These are phyloP conservation scores for Aureobasidium sp. DNA, from an alignment of 2,329 filamentous ascomycete genomes.

Conservation along the genomic window DNA sequence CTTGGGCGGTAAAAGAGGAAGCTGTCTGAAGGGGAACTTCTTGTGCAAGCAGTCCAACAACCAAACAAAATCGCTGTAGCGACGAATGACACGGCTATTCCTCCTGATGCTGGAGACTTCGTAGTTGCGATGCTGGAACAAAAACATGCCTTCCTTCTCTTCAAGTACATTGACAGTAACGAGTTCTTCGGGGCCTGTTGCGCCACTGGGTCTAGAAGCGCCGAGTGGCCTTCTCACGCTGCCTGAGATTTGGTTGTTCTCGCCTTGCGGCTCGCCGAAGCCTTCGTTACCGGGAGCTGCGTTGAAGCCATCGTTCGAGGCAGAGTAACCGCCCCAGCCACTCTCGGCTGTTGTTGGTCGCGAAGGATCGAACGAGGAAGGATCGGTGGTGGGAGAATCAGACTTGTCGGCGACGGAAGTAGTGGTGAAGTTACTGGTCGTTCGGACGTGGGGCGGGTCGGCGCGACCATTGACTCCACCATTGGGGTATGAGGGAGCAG, in stretches of 20 bases:
- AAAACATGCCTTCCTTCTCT: conserved; percentile 94
- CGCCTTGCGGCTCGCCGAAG: conserved; percentile 15
- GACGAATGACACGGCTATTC: conserved; percentile 80
- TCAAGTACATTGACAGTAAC: conserved; percentile 75
- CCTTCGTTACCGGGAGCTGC: conserved; percentile 22
- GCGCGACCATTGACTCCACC: conserved; percentile 21
- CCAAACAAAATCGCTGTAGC: conserved; percentile 99
- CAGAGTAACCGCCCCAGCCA: conserved; percentile 29
- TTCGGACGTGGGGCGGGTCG: conserved; percentile 28
- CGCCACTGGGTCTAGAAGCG: conserved; percentile 31
- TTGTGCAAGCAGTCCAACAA: conserved; percentile 92
- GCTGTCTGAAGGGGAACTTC: conserved; percentile 82
- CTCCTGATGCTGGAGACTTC: conserved; percentile 76
- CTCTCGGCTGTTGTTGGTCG: conserved; percentile 17
- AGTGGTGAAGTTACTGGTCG: conserved; percentile 51
- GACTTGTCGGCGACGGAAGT: conserved; percentile 20
- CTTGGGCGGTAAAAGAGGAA: conserved; percentile 89
- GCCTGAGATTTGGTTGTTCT: conserved; percentile 1
- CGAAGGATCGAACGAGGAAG: conserved; percentile 12
- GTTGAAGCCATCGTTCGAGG: conserved; percentile 23
- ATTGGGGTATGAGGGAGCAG: conserved; percentile 16
- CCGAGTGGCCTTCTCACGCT: conserved; percentile 26
- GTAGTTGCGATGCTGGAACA: conserved; percentile 99
- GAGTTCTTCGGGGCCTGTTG: conserved; percentile 46
- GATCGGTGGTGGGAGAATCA: background rate